Base-by-base conservation (phyloP, 441 rosid species). In the Breynia disticha region DNA sequence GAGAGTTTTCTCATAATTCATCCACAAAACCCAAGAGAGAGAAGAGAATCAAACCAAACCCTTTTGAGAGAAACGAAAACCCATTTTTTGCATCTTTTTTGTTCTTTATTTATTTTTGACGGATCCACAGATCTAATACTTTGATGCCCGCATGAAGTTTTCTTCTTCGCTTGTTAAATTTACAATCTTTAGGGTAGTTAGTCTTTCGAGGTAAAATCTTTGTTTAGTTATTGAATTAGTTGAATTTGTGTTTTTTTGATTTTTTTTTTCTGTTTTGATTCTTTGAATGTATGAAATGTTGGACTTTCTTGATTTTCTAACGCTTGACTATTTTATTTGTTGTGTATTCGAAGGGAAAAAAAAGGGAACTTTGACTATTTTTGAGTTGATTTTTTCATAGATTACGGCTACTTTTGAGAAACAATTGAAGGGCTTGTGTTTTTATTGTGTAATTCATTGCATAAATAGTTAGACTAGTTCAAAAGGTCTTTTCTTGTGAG, bases 121-220 rank as follows among this genome's bases (percentile, higher is more conserved):
- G 71, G 83, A 77, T 82, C 78, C 71, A 66, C 66, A 84, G 93
- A 87, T 87, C 87, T 84, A 59, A 63, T 59, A 44, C 54, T 58
- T 56, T 46, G 53, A 41, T 42, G 37, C 59, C 65, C 61, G 24
- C 54, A 19, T 55, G 74, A 59, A 52, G 19, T 54, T 60, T 18
- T 56, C 45, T 56, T 54, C 63, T 55, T 56, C 19, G 19, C 65
- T 54, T 45, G 1, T 14, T 20, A 41, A 39, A 61, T 55, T 51
- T 65, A 10, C 54, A 35, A 32, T 9, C 65, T 64, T 45, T 48
- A 32, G 49, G 60, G 45, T 9, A 49, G 60, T 63, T 67, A 63
- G 67, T 58, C 19, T 50, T 59, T 4, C 52, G 41, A 59, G 75
- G 75, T 67, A 43, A 62, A 66, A 55, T 38, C 45, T 42, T 15